Evolutionary conservation across 176 grass and related monocot species (phyloP).

Genomic region (Carex kokanica): DNA sequence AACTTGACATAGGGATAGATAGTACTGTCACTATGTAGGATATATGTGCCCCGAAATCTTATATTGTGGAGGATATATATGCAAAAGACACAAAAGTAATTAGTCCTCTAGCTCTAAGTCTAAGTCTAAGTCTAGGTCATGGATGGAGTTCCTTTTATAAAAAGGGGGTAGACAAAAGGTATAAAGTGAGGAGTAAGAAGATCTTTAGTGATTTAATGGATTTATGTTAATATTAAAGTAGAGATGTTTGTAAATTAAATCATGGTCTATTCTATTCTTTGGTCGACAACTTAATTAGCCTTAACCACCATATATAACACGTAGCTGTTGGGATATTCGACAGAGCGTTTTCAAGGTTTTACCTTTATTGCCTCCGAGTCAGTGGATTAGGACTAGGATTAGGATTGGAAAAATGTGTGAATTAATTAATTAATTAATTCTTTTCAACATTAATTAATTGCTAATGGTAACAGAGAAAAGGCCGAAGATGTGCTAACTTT

Average conservation of each 20-base stretch:
- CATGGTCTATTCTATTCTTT: slow-evolving; percentile 25
- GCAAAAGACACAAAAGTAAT: not conserved
- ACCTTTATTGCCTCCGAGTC: not conserved
- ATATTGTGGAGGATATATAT: not conserved
- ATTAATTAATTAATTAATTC: not conserved
- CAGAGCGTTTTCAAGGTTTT: not conserved
- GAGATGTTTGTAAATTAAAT: not conserved
- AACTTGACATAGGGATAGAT: no score
- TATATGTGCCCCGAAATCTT: no score
- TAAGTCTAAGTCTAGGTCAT: no score
- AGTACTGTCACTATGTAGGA: no score
- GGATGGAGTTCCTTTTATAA: slow-evolving; percentile 1
- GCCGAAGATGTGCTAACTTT: no score
- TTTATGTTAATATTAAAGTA: slow-evolving; percentile 19
- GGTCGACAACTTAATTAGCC: not conserved
- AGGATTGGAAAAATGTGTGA: not conserved
- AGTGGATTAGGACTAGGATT: slow-evolving; percentile 11
- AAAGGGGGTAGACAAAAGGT: slow-evolving; percentile 23
- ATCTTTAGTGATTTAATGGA: slow-evolving; percentile 28
- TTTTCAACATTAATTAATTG: not conserved
- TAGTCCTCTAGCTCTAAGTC: not conserved
- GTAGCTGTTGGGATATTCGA: not conserved
- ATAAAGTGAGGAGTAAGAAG: slow-evolving; percentile 20
- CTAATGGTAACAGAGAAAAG: not conserved
- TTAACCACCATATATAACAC: not conserved